Percentiles rank a stretch among this genome's conserved stretches.
These are phyloP conservation scores for Macrolepiota albuminosa DNA, from an alignment of 768 basidiomycete genomes.

Conservation along the genomic window DNA sequence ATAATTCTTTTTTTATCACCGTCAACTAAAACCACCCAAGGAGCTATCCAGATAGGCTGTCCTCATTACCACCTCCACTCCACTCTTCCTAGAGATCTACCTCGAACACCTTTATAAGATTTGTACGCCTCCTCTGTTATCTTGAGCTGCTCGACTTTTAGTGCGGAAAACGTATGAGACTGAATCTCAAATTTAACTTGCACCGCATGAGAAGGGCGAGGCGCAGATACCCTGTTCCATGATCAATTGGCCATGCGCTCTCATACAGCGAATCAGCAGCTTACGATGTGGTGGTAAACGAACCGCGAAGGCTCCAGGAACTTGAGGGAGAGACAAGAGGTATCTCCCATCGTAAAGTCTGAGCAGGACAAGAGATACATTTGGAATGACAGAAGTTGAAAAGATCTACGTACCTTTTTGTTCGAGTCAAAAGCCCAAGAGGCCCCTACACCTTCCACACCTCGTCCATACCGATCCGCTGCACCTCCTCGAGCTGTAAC, in stretches of 20 bases:
- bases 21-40: neutral
- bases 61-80: conserved; percentile 57
- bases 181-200: conserved; percentile 69
- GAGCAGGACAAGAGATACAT: neutral
- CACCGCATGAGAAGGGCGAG: conserved; percentile 72
- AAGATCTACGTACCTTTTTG: conserved; percentile 41
- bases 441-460: conserved; percentile 32
- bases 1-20: neutral
- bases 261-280: neutral
- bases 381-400: neutral
- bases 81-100: conserved; percentile 57
- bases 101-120: conserved; percentile 87
- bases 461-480: conserved; percentile 25
- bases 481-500: conserved; percentile 48
- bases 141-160: conserved; percentile 85
- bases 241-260: neutral
- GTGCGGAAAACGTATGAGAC: conserved; percentile 67
- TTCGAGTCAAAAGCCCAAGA: conserved; percentile 80
- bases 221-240: conserved; percentile 28
- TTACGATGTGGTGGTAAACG: conserved; percentile 41
- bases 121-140: conserved; percentile 79
- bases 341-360: conserved; percentile 82
- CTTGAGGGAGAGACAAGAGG: conserved; percentile 61
- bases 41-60: neutral
- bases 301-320: conserved; percentile 70